These are phyloP conservation scores for Amylostereum areolatum DNA, from an alignment of 1,284 basidiomycete genomes.

Conservation along the genomic window DNA sequence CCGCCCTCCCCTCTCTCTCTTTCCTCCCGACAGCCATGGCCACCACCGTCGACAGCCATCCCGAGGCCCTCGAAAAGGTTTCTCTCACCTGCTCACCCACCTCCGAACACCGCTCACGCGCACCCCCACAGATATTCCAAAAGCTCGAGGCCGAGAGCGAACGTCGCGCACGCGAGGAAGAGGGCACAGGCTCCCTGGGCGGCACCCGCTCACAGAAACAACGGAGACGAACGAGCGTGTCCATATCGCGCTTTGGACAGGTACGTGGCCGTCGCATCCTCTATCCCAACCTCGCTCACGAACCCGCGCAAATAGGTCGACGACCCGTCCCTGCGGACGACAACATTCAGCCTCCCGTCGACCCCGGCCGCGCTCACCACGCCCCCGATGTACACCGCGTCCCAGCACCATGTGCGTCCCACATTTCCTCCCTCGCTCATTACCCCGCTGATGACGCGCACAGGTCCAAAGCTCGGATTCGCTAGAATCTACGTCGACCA, in stretches of 20 bases:
- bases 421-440: conserved; percentile 34
- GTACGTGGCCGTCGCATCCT: conserved; percentile 23
- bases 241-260: conserved; percentile 50
- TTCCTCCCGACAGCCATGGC: conserved; percentile 1
- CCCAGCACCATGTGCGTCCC: conserved; percentile 23
- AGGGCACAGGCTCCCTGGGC: conserved; percentile 10
- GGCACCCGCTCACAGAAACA: conserved; percentile 14
- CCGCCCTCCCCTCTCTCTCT: conserved; percentile 1
- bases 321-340: conserved; percentile 7
- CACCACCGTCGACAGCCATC: conserved; percentile 1
- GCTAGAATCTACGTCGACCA: not conserved
- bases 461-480: not conserved
- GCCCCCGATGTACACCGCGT: not conserved
- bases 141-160: conserved; percentile 49
- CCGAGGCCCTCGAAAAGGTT: conserved; percentile 19
- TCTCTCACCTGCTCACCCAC: not conserved
- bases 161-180: conserved; percentile 32
- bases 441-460: conserved; percentile 7
- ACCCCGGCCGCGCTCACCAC: conserved; percentile 10
- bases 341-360: conserved; percentile 18
- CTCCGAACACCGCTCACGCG: not conserved
- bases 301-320: conserved; percentile 15
- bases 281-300: not conserved
- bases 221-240: conserved; percentile 41
- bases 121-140: conserved; percentile 39